Percentiles rank a stretch among this genome's conserved stretches.
Evolutionary conservation across 495 filamentous ascomycete species (phyloP).

Genomic region (Xylaria castorea): DNA sequence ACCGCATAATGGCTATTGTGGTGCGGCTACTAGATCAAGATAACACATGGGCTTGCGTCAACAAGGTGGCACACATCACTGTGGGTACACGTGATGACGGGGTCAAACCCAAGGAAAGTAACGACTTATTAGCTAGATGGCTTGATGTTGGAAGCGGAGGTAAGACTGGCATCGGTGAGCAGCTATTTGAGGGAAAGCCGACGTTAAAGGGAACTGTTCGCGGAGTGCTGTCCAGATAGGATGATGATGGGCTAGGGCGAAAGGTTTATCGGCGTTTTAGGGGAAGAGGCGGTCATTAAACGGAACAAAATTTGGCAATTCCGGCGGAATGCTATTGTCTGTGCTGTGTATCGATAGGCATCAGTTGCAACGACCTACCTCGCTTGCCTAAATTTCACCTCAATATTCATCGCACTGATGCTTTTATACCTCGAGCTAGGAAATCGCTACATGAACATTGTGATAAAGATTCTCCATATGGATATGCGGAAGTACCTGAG

Average conservation of each 20-base stretch:
- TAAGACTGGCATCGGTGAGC: constrained; percentile 53
- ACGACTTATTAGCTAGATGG: constrained; percentile 79
- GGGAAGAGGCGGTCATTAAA: constrained; percentile 18
- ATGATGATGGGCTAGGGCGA: not conserved
- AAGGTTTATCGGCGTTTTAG: not conserved
- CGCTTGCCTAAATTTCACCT: not conserved
- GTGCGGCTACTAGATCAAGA: constrained; percentile 67
- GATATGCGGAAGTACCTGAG: not conserved
- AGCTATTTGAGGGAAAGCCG: constrained; percentile 54
- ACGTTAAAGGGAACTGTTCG: constrained; percentile 49
- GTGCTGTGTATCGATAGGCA: not conserved
- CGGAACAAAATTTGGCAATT: not conserved
- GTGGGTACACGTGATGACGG: constrained; percentile 74
- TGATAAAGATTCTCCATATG: not conserved
- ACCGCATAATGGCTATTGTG: constrained; percentile 85
- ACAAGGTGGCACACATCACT: constrained; percentile 85
- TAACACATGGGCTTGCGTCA: constrained; percentile 69
- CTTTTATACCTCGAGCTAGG: not conserved
- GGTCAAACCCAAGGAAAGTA: constrained; percentile 94
- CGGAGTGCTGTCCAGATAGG: constrained; percentile 55
- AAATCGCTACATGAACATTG: not conserved
- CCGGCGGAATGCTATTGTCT: not conserved
- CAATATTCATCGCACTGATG: not conserved
- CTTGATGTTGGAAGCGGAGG: constrained; percentile 54
- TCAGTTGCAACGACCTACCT: not conserved